Evolutionary conservation across 305 asterid genomes (phyloP), one percentile per base, ranked within the genome.

Genomic region (Plantago coronopus): DNA sequence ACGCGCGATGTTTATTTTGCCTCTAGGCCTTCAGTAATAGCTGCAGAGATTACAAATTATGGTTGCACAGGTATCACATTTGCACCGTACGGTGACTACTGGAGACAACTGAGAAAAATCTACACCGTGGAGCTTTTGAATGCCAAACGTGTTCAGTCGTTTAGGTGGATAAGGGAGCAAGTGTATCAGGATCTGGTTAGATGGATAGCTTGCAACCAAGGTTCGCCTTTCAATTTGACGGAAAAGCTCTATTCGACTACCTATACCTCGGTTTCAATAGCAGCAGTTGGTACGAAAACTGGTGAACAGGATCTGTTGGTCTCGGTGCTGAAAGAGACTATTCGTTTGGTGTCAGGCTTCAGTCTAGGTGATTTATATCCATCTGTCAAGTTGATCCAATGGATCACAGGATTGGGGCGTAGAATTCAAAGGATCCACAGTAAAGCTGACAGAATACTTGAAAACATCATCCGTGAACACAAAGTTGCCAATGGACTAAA

Each of bases 1-100:
- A 73, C 79, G 0, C 81, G 76, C 12, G 81, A 79, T 18, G 0
- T 68, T 5, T 65, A 50, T 58, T 79, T 73, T 1, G 67, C 79
- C 1, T 61, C 76, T 0, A 44, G 81, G 65, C 72, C 79, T 0
- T 4, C 50, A 0, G 27, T 62, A 13, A 34, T 70, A 0, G 68
- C 31, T 0, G 54, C 74, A 0, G 76, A 78, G 47, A 69, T 74
- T 59, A 4, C 75, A 3, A 11, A 49, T 3, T 78, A 74, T 27
- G 48, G 48, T 11, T 20, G 44, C 63, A 59, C 46, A 2, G 43
- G 57, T 21, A 64, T 78, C 1, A 4, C 59, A 10, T 74, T 63
- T 6, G 29, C 49, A 13, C 78, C 78, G 0, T 65, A 68, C 18
- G 76, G 78, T 3, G 76, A 61, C 1, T 74, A 71, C 66, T 78